A percentile compares a stretch with the other conserved stretches of the same genome.
phyloP scores from a whole-genome alignment of 1,139 yeast species.

The Suhomyces maxii region DNA sequence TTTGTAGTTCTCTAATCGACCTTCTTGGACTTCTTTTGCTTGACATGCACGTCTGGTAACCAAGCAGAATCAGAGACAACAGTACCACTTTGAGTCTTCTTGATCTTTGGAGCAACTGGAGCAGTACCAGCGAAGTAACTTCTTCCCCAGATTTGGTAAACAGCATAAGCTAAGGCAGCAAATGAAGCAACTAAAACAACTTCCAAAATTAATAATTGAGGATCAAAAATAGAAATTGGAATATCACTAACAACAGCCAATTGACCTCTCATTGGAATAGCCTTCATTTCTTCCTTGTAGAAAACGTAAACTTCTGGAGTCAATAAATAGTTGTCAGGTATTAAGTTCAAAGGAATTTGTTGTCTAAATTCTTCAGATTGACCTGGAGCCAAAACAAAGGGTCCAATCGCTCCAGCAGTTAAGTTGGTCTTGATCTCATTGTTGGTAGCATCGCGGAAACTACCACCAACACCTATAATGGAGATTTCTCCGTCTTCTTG shows the following conservation, averaged over 20 bases:
- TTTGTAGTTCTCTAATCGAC: constrained; percentile 4
- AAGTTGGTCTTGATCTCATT: constrained; percentile 58
- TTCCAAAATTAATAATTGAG: constrained; percentile 67
- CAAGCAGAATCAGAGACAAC: constrained; percentile 22
- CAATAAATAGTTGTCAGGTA: constrained; percentile 59
- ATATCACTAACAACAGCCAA: constrained; percentile 62
- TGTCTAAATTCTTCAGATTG: constrained; percentile 52
- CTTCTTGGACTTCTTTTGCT: constrained; percentile 31
- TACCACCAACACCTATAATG: constrained; percentile 76
- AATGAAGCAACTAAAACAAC: constrained; percentile 51
- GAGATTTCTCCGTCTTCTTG: constrained; percentile 48
- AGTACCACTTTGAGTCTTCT: constrained; percentile 24
- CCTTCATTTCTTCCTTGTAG: constrained; percentile 52
- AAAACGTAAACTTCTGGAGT: constrained; percentile 61
- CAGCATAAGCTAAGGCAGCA: constrained; percentile 50
- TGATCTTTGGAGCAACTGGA: constrained; percentile 29
- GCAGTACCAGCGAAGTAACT: constrained; percentile 41
- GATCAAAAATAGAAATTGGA: constrained; percentile 69
- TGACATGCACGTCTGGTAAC: constrained; percentile 20
- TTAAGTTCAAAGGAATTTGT: constrained; percentile 53
- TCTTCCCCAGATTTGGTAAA: constrained; percentile 47
- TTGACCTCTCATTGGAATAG: constrained; percentile 59
- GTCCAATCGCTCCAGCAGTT: constrained; percentile 66
- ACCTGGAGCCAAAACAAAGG: constrained; percentile 53
- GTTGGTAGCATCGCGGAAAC: constrained; percentile 56